phyloP scores from a whole-genome alignment of 176 grass and related monocot genomes.

The Zea mays region Zm-B73-REFERENCE-NAM-5.0 NC_050097.1:113362001-113362500 shows the following conservation, averaged over 20 bases:
- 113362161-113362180: conserved; percentile 75
- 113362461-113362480: neutral
- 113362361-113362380: conserved; percentile 65
- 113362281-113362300: conserved; percentile 83
- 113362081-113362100: conserved; percentile 57
- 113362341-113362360: conserved; percentile 70
- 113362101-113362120: conserved; percentile 85
- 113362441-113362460: too few species aligned
- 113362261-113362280: neutral
- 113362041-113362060: neutral
- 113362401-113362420: conserved; percentile 30
- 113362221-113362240: neutral
- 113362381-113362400: conserved; percentile 27
- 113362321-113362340: conserved; percentile 76
- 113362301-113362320: conserved; percentile 74
- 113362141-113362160: conserved; percentile 83
- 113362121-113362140: conserved; percentile 76
- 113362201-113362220: neutral
- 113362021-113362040: neutral
- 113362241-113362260: neutral
- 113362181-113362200: neutral
- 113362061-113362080: neutral
- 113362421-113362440: neutral
- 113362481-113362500: neutral
- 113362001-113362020: neutral